Evolutionary conservation across 2,329 filamentous ascomycete genomes (phyloP), one percentile per base, ranked within the genome.

Genomic region (Westerdykella aurantiaca): DNA sequence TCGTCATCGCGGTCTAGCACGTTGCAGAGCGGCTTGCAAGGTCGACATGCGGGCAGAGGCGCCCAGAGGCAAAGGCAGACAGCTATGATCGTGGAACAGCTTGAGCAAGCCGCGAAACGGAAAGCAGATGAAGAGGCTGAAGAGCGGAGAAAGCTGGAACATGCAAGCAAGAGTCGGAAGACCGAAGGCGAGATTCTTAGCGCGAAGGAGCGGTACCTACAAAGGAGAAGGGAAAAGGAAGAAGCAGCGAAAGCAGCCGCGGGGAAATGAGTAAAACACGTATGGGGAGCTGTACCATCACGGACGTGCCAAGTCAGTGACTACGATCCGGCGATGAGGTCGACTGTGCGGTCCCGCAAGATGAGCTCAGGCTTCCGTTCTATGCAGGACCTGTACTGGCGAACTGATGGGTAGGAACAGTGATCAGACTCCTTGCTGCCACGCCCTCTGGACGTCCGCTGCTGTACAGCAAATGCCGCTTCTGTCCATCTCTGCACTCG

Each of bases 191-290:
- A 91, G 40, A 85, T 91, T 49, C 83, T 79, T 57, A 85, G 84
- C 58, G 87, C 87, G 1, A 86, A 81, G 66, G 87, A 90, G 68
- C 75, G 87, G 53, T 93, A 90, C 65, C 72, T 93, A 43, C 84
- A 85, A 43, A 75, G 87, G 60, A 91, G 90, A 71, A 76, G 73
- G 57, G 85, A 86, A 45, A 84, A 82, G 1, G 86, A 85, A 1
- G 86, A 85, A 48, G 83, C 85, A 60, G 82, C 83, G 1, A 86
- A 86, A 52, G 83, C 85, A 58, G 81, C 56, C 12, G 49, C 50
- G 2, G 44, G n/a, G 11, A 35, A 35, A 35, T 35, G 33, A 35
- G 9, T 9, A 18, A 16, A 35, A 14, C 10, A 3, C 33, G 3
- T 10, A 10, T 29, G 9, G 25, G 25, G 2, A 29, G 25, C 25